Base-by-base conservation (phyloP, 1,284 basidiomycete species). In the Tilletia setariae region DNA sequence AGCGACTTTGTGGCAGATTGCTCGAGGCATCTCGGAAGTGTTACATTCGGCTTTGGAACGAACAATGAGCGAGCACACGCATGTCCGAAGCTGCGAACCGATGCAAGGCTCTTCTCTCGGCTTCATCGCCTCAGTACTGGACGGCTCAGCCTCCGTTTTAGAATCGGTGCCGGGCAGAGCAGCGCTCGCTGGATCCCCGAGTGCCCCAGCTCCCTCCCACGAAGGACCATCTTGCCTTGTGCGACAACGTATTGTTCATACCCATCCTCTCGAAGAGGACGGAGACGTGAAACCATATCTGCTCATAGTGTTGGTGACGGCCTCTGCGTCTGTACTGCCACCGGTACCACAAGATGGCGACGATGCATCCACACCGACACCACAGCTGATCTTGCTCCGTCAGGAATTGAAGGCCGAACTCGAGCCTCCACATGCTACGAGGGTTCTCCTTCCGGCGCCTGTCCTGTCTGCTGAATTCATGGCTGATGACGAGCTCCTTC, bases 51-150 rank as follows among this genome's bases (percentile, higher is more conserved):
- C 56, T 2, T 8, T 61, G 56, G 25, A 30, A 1, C 56, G 56
- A 16, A 30, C 56, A 11, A 61, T 61, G 56, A 19, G 15, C 15
- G 28, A 25, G 28, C 35, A 61, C 28, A 61, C 56, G 4, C 28
- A 30, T 16, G 32, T 61, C 1, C 56, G 32, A n/a, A 9, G 19
- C 30, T 25, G 56, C 23, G 6, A 23, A 8, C 15, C 28, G 23
- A 59, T 59, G n/a, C n/a, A 59, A 16, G n/a, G n/a, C 15, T 23
- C 53, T 59, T 23, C 28, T n/a, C 53, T 59, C 28, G 53, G 53
- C 9, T 59, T 59, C 28, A 32, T 8, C 28, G 23, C 8, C 21
- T n/a, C 53, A 8, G 15, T 25, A 4, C 9, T 59, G 53, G 53
- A 59, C 6, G 11, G 53, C 28, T n/a, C 15, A 16, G n/a, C 3